Evolutionary conservation across 2,329 filamentous ascomycete species (phyloP), one percentile per base, ranked within the genome.

Genomic region (Pestalotiopsis sp.): DNA sequence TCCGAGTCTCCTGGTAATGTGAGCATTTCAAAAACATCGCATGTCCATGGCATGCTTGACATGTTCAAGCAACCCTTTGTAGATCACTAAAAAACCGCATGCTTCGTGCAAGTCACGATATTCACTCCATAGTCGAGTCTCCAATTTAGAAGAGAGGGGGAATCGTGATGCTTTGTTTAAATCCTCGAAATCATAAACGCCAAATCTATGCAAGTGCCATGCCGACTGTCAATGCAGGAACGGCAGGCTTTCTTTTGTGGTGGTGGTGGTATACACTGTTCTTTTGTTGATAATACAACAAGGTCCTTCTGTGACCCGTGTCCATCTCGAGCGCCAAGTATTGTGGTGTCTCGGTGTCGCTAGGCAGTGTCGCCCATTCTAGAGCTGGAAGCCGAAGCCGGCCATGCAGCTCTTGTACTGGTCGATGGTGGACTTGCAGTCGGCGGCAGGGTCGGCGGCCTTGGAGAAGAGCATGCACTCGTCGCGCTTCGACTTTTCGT

Each of bases 381-480:
- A 89, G 65, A 90, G 82, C 80, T 93, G 92, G 85, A 97, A 99
- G 17, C 96, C 96, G 77, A 92, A 98, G 12, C 94, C 92, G 68
- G 91, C 90, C 96, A 99, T 98, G 82, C 96, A 99, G 74, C 83
- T 90, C 83, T 90, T 91, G 85, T 99, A 99, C 78, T 93, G 90
- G 36, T 93, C 89, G 72, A 99, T 92, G 71, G 93, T 87, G 64
- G 91, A 88, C 81, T 91, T 88, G 87, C 96, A 99, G 76, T 97
- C 94, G 77, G 89, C 87, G 75, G 93, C 88, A 52, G 96, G 93
- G 78, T 98, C 92, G 77, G 91, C 87, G 70, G 93, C 87, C 71
- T 89, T 94, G 68, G 94, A 97, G 85, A 98, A 98, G 68, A 99
- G 92, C 95, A 99, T 98, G 86, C 96, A 99, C 83, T 99, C 95